Evolutionary conservation across 169 alveolate species (phyloP), one percentile per base, ranked within the genome.

Genomic region (Eimeria nieschulzi): DNA sequence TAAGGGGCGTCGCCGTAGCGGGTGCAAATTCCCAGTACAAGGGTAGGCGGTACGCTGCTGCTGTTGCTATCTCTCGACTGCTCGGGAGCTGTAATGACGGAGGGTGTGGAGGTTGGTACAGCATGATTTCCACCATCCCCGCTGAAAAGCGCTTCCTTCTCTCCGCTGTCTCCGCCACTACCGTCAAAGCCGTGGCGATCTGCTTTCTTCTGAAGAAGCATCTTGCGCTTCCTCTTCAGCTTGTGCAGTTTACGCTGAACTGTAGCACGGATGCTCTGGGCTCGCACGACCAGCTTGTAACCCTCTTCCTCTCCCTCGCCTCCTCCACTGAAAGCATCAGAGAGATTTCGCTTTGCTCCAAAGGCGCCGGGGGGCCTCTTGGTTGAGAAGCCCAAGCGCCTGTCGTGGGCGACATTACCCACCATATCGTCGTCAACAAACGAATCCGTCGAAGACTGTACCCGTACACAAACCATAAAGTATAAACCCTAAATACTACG

Each of bases 1-100:
- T 91, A 94, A 26, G 97, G 96, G 39, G 94, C 94, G 55, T 95
- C 96, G 51, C 96, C 96, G 83, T 94, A 95, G 71, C 98, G 92
- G 25, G 96, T 97, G 46, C 96, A 95, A 15, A 95, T 91, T 1
- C 98, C 98, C 75, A 96, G 72, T 21, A 82, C 93, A n/a, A 87
- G 82, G 9, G 87, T 75, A 5, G 91, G 33, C n/a, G 79, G 70
- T 15, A 64, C 68, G 13, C 80, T 83, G 82, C 80, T 66, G 70
- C 82, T 68, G 56, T 53, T 83, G 85, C 85, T 25, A 39, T 12
- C 39, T n/a, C 56, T n/a, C 15, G 25, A 19, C 54, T 78, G 25
- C 71, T 78, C 83, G 9, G 70, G 17, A 9, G 83, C 83, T 46
- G 90, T 39, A 7, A 56, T 25, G 64, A 13, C 70, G 23, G 53